Evolutionary conservation across 169 alveolate species (phyloP).

Genomic region (Plasmodium chabaudi): DNA sequence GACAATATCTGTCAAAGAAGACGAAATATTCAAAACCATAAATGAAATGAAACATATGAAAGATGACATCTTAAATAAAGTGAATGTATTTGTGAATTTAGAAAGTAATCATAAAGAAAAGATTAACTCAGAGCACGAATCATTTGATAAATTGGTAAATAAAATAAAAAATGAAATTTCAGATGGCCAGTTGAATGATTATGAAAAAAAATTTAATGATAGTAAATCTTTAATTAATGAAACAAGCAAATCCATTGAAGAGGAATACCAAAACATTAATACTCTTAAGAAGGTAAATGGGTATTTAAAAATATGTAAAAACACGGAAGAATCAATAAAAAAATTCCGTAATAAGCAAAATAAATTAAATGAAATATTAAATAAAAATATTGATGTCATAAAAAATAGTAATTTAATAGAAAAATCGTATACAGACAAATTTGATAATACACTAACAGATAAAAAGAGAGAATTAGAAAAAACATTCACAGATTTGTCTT

Average conservation of each 20-base stretch:
- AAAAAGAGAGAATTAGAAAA: neutral
- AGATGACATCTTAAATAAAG: no score
- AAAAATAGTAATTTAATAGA: slow-evolving; percentile 1
- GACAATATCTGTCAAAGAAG: no score
- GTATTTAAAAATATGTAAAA: neutral
- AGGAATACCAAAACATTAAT: neutral
- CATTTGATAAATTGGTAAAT: no score
- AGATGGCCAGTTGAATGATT: neutral
- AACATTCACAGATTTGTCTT: no score
- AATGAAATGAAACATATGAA: no score
- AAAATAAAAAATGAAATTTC: no score
- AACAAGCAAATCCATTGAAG: slow-evolving; percentile 6
- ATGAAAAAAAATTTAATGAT: neutral
- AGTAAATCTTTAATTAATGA: neutral
- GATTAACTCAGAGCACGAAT: no score
- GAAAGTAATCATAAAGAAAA: no score
- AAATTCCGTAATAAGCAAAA: neutral
- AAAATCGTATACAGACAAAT: neutral
- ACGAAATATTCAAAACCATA: no score
- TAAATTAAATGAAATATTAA: slow-evolving; percentile 1
- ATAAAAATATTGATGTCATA: neutral
- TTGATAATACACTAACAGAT: neutral
- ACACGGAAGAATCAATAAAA: neutral
- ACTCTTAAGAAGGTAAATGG: slow-evolving; percentile 1
- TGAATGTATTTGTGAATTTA: no score